Percentiles rank a stretch among this genome's conserved stretches.
Conservation (phyloP, 768 basidiomycete species). For the Tylopilus rubrobrunneus region DNA sequence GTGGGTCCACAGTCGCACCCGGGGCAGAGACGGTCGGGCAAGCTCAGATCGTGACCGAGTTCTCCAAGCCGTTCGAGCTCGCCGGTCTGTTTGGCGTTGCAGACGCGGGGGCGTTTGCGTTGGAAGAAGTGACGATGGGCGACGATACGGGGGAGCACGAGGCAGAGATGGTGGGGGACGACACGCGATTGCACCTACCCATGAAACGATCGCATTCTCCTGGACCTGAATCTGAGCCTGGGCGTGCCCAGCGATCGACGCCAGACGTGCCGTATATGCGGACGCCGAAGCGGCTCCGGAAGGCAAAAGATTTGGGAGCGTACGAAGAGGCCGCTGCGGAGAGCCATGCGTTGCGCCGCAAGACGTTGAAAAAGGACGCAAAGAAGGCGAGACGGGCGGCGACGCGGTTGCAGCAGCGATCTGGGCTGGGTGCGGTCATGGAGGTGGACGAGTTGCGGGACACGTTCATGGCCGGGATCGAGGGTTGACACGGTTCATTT, state of each 20-base stretch:
- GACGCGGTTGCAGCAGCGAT: constrained; percentile 21
- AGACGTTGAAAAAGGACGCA: constrained; percentile 57
- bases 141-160: constrained; percentile 38
- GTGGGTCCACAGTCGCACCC: constrained; percentile 46
- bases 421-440: constrained; percentile 24
- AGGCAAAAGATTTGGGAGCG: constrained; percentile 48
- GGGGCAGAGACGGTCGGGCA: constrained; percentile 81
- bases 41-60: constrained; percentile 66
- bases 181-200: constrained; percentile 30
- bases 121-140: constrained; percentile 37
- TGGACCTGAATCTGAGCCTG: background rate
- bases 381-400: constrained; percentile 59
- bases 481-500: background rate
- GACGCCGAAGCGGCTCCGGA: constrained; percentile 59
- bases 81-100: constrained; percentile 79
- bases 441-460: constrained; percentile 21
- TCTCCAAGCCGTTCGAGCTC: constrained; percentile 77
- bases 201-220: constrained; percentile 24
- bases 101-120: constrained; percentile 73
- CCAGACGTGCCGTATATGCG: constrained; percentile 7
- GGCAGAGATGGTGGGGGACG: constrained; percentile 39
- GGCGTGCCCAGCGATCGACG: background rate
- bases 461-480: constrained; percentile 20
- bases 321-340: constrained; percentile 49
- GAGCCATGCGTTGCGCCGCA: constrained; percentile 49